Evolutionary conservation across 2,329 filamentous ascomycete genomes (phyloP).

Genomic region (Aspergillus ustus): DNA sequence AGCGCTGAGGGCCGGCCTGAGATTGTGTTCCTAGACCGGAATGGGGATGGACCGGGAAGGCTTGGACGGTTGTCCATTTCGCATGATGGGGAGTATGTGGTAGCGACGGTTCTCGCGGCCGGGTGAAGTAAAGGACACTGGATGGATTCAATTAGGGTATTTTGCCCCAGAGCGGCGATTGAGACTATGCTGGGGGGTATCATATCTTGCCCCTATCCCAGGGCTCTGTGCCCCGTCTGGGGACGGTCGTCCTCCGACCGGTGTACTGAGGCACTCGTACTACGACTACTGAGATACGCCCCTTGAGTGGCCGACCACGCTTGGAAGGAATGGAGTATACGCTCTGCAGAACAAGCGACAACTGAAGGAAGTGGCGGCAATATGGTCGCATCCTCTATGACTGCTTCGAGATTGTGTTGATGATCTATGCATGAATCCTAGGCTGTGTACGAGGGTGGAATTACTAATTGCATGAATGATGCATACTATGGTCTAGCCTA

Average conservation of each 20-base stretch:
- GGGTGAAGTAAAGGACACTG: slow-evolving; percentile 26
- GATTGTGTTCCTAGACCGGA: slow-evolving; percentile 40
- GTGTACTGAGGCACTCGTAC: background rate
- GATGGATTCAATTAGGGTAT: background rate
- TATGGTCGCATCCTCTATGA: background rate
- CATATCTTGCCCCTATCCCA: background rate
- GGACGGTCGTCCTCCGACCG: background rate
- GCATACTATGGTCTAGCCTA: background rate
- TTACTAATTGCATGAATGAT: background rate
- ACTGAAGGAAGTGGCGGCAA: background rate
- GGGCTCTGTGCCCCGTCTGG: background rate
- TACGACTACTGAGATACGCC: background rate
- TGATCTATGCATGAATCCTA: background rate
- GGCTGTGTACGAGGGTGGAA: background rate
- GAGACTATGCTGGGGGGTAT: background rate
- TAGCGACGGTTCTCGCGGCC: slow-evolving; percentile 49
- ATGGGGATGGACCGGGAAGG: slow-evolving; percentile 33
- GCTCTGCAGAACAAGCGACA: background rate
- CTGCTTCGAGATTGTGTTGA: background rate
- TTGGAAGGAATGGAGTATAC: background rate
- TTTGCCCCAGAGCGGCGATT: background rate
- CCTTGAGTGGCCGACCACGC: background rate
- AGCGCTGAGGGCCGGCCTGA: slow-evolving; percentile 37
- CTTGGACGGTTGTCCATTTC: slow-evolving; percentile 78
- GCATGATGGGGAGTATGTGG: slow-evolving; percentile 82